Percentiles rank a stretch among this genome's conserved stretches.
phyloP scores from a whole-genome alignment of 495 filamentous ascomycete genomes.

The Aspergillus diversus region DNA sequence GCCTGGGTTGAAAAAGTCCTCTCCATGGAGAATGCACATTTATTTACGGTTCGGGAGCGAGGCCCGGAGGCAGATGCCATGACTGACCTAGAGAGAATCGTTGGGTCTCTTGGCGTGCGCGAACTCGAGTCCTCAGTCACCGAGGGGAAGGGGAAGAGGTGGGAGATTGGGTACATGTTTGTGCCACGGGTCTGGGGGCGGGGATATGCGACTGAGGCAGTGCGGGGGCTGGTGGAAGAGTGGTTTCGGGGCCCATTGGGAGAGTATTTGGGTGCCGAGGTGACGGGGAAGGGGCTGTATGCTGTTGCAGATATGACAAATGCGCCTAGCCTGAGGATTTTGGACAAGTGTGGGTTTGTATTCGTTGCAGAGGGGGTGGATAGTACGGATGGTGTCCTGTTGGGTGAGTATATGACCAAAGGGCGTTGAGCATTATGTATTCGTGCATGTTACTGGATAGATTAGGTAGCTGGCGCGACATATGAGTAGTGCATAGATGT shows the following conservation, averaged over 20 bases:
- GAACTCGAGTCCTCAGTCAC: background rate
- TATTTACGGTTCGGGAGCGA: background rate
- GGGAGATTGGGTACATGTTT: conserved; percentile 28
- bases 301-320: conserved; percentile 17
- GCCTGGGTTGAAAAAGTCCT: conserved; percentile 6
- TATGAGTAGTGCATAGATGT: no score
- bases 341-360: conserved; percentile 26
- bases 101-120: conserved; percentile 10
- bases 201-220: conserved; percentile 28
- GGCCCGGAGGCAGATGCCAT: background rate
- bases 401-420: conserved; percentile 14
- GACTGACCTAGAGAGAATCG: background rate
- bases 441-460: background rate
- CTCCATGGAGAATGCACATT: background rate
- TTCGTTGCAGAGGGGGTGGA: conserved; percentile 15
- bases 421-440: conserved; percentile 1
- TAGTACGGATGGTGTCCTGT: conserved; percentile 13
- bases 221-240: conserved; percentile 9
- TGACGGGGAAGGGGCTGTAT: conserved; percentile 5
- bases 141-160: background rate
- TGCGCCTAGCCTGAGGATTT: conserved; percentile 19
- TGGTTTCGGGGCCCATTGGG: conserved; percentile 4
- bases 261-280: background rate
- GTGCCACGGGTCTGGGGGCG: conserved; percentile 20
- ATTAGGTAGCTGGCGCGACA: no score